A percentile compares a stretch with the other conserved stretches of the same genome.
Evolutionary conservation across 345 rosid genomes (phyloP).

Genomic region (Melaleuca quinquenervia): DNA sequence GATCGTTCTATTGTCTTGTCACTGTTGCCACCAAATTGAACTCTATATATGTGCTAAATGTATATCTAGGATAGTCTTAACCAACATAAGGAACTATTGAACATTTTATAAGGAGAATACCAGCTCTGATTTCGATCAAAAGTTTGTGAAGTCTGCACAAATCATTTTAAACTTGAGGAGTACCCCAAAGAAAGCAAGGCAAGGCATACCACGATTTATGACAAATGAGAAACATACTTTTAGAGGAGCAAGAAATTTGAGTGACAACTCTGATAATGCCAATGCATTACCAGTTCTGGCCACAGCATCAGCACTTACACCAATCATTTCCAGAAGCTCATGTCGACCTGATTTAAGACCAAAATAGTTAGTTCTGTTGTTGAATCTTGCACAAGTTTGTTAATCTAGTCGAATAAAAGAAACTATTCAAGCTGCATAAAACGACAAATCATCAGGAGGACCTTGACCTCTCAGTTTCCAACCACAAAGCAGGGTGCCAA

Average conservation of each 20-base stretch:
- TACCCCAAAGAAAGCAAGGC: neutral
- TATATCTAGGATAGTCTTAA: neutral
- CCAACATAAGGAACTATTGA: neutral
- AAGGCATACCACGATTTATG: neutral
- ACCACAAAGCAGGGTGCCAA: neutral
- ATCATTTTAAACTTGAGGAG: neutral
- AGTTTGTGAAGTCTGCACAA: neutral
- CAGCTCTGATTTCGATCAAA: neutral
- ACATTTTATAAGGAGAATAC: neutral
- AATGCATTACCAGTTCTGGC: conserved; percentile 65
- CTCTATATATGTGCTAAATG: neutral
- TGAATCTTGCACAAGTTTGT: neutral
- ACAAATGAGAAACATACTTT: conserved; percentile 27
- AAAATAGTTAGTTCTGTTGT: neutral
- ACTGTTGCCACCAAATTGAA: neutral
- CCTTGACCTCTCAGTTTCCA: neutral
- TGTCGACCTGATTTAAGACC: conserved; percentile 45
- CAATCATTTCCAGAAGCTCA: conserved; percentile 63
- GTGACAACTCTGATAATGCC: conserved; percentile 59
- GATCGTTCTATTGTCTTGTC: neutral
- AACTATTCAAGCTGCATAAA: neutral
- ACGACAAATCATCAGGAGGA: neutral
- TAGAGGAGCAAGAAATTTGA: conserved; percentile 72
- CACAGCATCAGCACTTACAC: conserved; percentile 55
- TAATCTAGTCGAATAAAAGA: neutral